Conservation (phyloP, 352 stramenopile species). For the Globisporangium sylvaticum region DNA sequence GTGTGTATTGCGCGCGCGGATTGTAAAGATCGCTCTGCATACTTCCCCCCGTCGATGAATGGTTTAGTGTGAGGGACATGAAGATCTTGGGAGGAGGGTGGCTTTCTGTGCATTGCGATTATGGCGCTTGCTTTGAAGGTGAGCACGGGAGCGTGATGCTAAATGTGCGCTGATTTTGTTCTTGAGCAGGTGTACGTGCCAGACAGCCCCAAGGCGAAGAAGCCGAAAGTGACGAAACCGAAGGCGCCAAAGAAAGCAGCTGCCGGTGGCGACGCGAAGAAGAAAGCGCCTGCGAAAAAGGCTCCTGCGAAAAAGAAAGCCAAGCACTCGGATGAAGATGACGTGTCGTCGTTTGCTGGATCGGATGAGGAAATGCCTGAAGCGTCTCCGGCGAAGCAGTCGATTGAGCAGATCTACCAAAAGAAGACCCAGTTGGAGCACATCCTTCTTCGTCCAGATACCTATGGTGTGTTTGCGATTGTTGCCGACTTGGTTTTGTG, state of each 20-base stretch:
- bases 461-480: slow-evolving; percentile 87
- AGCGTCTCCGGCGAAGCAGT: slow-evolving; percentile 44
- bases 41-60: background rate
- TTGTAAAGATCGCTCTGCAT: background rate
- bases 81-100: background rate
- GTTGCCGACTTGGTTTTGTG: background rate
- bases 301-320: slow-evolving; percentile 56
- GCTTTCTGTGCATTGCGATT: background rate
- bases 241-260: slow-evolving; percentile 35
- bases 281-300: slow-evolving; percentile 28
- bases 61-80: background rate
- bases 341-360: slow-evolving; percentile 30
- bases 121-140: background rate
- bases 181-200: slow-evolving; percentile 16
- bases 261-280: slow-evolving; percentile 14
- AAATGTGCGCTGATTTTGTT: background rate
- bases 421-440: slow-evolving; percentile 98
- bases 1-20: background rate
- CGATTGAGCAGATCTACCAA: slow-evolving; percentile 93
- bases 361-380: slow-evolving; percentile 27
- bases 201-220: slow-evolving; percentile 12
- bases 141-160: background rate
- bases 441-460: slow-evolving; percentile 96
- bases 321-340: slow-evolving; percentile 17
- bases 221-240: slow-evolving; percentile 15